Conservation (phyloP, 1,284 basidiomycete genomes). For the Austroboletus novae-zelandiae region DNA sequence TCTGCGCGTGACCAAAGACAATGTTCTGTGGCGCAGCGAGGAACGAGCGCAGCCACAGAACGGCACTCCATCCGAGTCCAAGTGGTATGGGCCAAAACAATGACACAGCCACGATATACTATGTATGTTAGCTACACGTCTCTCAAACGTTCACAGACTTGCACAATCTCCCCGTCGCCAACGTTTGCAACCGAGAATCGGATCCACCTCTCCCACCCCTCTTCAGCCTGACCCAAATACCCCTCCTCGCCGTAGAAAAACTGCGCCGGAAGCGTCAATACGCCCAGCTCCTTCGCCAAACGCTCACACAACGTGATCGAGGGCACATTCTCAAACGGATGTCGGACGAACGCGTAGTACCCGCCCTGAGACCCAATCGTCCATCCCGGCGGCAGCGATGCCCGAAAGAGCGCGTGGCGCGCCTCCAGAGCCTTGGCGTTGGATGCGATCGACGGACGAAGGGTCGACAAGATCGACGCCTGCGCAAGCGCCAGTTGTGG, state of each 20-base stretch:
- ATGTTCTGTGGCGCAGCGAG: too few relatives aligned
- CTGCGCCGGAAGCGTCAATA: conserved; percentile 64
- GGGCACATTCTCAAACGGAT: conserved; percentile 56
- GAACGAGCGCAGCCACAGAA: too few relatives aligned
- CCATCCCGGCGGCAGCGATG: conserved; percentile 50
- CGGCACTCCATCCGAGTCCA: too few relatives aligned
- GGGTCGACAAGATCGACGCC: conserved; percentile 18
- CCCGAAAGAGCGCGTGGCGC: conserved; percentile 62
- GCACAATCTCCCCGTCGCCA: conserved; percentile 55
- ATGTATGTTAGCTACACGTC: too few relatives aligned
- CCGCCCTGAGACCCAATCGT: conserved; percentile 65
- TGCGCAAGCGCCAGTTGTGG: conserved; percentile 57
- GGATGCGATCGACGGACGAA: conserved; percentile 54
- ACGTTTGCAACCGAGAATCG: conserved; percentile 85
- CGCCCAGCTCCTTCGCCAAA: conserved; percentile 62
- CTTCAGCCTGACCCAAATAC: conserved; percentile 24
- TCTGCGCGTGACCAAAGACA: too few relatives aligned
- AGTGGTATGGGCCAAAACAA: too few relatives aligned
- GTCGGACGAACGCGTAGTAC: conserved; percentile 75
- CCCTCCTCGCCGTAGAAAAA: conserved; percentile 53
- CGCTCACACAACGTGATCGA: conserved; percentile 57
- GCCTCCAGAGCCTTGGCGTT: conserved; percentile 51
- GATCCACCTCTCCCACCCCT: conserved; percentile 54
- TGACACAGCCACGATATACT: too few relatives aligned
- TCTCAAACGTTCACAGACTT: conserved; percentile 58